Evolutionary conservation across 306 rosid genomes (phyloP).

Genomic region (Rosa lucieae): DNA sequence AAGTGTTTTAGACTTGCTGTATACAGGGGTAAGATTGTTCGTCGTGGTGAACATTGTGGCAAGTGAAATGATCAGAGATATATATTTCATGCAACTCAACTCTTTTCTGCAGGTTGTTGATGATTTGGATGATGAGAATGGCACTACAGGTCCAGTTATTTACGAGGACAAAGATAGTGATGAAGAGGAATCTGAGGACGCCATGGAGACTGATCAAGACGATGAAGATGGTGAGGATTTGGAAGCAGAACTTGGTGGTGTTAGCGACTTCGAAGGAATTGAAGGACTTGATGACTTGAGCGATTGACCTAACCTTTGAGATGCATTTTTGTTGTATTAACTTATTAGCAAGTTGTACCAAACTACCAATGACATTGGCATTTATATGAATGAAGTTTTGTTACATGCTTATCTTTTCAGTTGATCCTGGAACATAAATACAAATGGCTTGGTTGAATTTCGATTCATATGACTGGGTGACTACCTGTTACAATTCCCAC

Average conservation of each 20-base stretch:
- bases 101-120: conserved; percentile 48
- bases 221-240: conserved; percentile 42
- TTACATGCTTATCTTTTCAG: background rate
- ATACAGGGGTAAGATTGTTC: conserved; percentile 47
- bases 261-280: conserved; percentile 37
- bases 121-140: conserved; percentile 47
- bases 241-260: conserved; percentile 44
- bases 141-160: conserved; percentile 41
- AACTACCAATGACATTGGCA: background rate
- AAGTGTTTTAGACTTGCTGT: conserved; percentile 58
- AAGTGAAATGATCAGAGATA: background rate
- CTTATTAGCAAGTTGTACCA: background rate
- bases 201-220: conserved; percentile 60
- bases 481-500: background rate
- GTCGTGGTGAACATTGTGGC: conserved; percentile 5
- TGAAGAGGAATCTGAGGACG: conserved; percentile 51
- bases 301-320: conserved; percentile 16
- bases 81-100: background rate
- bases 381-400: conserved; percentile 10
- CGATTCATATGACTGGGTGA: background rate
- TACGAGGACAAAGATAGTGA: conserved; percentile 65
- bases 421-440: background rate
- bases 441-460: background rate
- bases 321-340: background rate
- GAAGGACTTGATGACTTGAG: conserved; percentile 51